Evolutionary conservation across 306 rosid genomes (phyloP), one percentile per base, ranked within the genome.

Genomic region (Castanea mollissima): DNA sequence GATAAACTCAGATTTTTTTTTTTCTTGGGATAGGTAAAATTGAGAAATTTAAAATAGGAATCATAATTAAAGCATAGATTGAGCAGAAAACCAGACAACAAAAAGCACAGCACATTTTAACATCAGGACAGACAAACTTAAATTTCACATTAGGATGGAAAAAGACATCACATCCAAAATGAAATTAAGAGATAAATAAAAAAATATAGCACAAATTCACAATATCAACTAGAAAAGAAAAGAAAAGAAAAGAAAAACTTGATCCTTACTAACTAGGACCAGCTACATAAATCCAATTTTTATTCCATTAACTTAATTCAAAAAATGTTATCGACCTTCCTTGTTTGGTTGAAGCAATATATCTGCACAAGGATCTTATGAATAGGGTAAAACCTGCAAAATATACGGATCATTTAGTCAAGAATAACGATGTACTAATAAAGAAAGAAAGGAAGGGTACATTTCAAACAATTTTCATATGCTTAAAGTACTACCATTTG

Each of bases 361-460:
- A 86, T 95, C 92, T 11, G 91, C 70, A 71, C 41, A 94, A 9
- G 99, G 91, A 70, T 92, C 97, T 78, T 84, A 95, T 31, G 90
- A 71, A 82, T 95, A 92, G n/a, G 99, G 99, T 57, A 90, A 85
- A 32, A 87, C 95, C 99, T 95, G 72, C 87, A 85, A 54, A 86
- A 74, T 1, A 35, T 35, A 71, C 6, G 29, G 27, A 75, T 55
- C 76, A 52, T 73, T 78, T 46, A 55, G 80, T 55, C 64, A 6
- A 32, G 46, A 15, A 64, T 16, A 1, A 78, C 31, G 14, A 32
- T 31, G 10, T 14, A 27, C 44, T 2, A 54, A 10, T 29, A 64
- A 72, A 57, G 32, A 56, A 32, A 32, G 31, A 54, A 63, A 38
- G 5, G 69, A 52, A 77, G 60, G 41, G 18, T 72, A 2, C 14